Evolutionary conservation across 352 stramenopile genomes (phyloP).

Genomic region (Globisporangium iwayamae): DNA sequence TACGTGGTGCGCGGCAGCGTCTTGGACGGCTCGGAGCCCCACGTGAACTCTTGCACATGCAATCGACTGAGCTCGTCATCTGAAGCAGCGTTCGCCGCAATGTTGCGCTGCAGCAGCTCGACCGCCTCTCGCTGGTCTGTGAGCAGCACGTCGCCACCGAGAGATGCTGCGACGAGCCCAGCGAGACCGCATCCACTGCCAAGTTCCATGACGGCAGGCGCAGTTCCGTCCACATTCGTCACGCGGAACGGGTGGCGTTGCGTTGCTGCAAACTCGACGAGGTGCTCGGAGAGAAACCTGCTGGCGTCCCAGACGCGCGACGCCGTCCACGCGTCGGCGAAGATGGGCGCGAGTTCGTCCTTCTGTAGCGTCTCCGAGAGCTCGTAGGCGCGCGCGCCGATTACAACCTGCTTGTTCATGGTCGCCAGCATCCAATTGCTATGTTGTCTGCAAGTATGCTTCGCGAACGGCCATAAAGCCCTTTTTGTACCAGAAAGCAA

Average conservation of each 20-base stretch:
- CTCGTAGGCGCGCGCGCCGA: conserved; percentile 44
- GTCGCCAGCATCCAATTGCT: conserved; percentile 1
- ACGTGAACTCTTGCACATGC: conserved; percentile 53
- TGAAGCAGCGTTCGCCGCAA: conserved; percentile 40
- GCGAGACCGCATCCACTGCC: conserved; percentile 76
- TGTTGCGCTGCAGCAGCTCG: conserved; percentile 63
- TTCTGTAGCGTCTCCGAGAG: conserved; percentile 77
- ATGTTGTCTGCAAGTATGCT: too few relatives aligned
- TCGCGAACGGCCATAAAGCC: too few relatives aligned
- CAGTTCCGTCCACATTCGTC: not conserved
- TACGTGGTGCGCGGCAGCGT: conserved; percentile 28
- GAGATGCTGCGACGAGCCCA: conserved; percentile 54
- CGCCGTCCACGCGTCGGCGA: conserved; percentile 78
- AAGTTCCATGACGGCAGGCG: conserved; percentile 58
- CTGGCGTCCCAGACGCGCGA: conserved; percentile 74
- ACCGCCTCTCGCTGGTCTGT: conserved; percentile 71
- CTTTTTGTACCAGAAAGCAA: too few relatives aligned
- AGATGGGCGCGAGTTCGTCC: conserved; percentile 73
- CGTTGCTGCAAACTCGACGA: conserved; percentile 35
- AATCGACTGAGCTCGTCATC: conserved; percentile 34
- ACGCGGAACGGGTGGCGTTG: conserved; percentile 12
- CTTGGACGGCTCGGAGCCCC: conserved; percentile 35
- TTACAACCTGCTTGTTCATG: conserved; percentile 31
- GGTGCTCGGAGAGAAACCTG: conserved; percentile 57
- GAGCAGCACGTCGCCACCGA: conserved; percentile 67